Percentiles rank a stretch among this genome's conserved stretches.
Conservation (phyloP, 2,329 filamentous ascomycete species). For the Clonostachys sp. region DNA sequence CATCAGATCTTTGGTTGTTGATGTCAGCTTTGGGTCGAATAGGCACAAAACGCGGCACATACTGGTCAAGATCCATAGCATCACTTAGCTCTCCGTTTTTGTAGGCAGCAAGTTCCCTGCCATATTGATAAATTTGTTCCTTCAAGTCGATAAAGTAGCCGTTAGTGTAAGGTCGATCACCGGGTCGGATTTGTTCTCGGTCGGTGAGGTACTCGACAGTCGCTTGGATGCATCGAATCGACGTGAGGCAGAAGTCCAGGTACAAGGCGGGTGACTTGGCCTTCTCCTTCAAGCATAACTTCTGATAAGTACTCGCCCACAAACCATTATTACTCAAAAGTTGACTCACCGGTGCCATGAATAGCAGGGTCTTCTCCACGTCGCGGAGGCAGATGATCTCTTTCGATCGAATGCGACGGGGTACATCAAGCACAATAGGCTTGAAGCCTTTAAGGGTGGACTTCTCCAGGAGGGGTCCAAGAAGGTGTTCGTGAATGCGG, state of each 20-base stretch:
- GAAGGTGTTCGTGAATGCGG: conserved; percentile 74
- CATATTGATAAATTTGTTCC: conserved; percentile 89
- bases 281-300: conserved; percentile 71
- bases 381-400: conserved; percentile 89
- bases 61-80: conserved; percentile 55
- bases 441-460: conserved; percentile 74
- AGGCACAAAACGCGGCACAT: conserved; percentile 30
- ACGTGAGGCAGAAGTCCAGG: conserved; percentile 84
- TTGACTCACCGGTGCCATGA: conserved; percentile 88
- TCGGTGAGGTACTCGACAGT: conserved; percentile 84
- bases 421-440: conserved; percentile 72
- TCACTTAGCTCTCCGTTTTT: conserved; percentile 61
- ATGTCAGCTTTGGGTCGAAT: conserved; percentile 7
- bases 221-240: conserved; percentile 84
- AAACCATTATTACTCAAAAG: conserved; percentile 47
- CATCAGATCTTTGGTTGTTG: conserved; percentile 41
- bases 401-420: conserved; percentile 74
- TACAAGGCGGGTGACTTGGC: conserved; percentile 68
- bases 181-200: conserved; percentile 76
- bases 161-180: conserved; percentile 89
- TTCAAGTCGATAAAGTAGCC: conserved; percentile 96
- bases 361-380: conserved; percentile 88
- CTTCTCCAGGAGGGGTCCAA: conserved; percentile 74
- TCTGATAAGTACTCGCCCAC: conserved; percentile 65
- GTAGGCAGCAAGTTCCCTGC: conserved; percentile 72